phyloP scores from a whole-genome alignment of 1,284 basidiomycete genomes.

The Cystobasidiaceae sp. region DNA sequence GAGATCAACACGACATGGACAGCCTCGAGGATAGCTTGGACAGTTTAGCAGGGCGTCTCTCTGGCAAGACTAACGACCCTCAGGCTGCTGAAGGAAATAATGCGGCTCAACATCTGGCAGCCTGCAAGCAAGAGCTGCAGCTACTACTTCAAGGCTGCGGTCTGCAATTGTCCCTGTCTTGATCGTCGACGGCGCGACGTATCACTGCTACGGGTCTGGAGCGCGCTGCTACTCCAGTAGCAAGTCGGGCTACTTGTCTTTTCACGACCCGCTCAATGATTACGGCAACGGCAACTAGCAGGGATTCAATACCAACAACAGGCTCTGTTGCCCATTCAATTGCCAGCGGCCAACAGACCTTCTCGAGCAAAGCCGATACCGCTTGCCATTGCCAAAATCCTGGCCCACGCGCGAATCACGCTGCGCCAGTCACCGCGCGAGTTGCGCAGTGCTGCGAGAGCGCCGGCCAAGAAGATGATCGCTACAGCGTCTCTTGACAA shows the following conservation, averaged over 20 bases:
- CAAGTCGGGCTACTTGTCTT: too few species aligned
- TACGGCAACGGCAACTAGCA: too few species aligned
- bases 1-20: slow-evolving; percentile 41
- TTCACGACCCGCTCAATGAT: too few species aligned
- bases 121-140: slow-evolving; percentile 27
- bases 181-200: background rate
- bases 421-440: slow-evolving; percentile 25
- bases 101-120: background rate
- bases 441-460: slow-evolving; percentile 17
- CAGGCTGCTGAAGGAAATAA: background rate
- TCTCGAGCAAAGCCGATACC: slow-evolving; percentile 14
- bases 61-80: background rate
- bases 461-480: slow-evolving; percentile 20
- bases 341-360: slow-evolving; percentile 5
- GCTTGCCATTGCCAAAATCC: slow-evolving; percentile 28
- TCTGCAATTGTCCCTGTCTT: slow-evolving; percentile 9
- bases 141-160: slow-evolving; percentile 31
- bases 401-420: slow-evolving; percentile 23
- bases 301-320: too few species aligned
- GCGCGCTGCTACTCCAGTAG: too few species aligned
- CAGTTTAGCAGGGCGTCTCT: background rate
- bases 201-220: too few species aligned
- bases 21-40: slow-evolving; percentile 36
- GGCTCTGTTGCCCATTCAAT: too few species aligned
- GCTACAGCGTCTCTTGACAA: slow-evolving; percentile 16